Conservation (phyloP, 768 basidiomycete genomes). For the Mycena alexandri region DNA sequence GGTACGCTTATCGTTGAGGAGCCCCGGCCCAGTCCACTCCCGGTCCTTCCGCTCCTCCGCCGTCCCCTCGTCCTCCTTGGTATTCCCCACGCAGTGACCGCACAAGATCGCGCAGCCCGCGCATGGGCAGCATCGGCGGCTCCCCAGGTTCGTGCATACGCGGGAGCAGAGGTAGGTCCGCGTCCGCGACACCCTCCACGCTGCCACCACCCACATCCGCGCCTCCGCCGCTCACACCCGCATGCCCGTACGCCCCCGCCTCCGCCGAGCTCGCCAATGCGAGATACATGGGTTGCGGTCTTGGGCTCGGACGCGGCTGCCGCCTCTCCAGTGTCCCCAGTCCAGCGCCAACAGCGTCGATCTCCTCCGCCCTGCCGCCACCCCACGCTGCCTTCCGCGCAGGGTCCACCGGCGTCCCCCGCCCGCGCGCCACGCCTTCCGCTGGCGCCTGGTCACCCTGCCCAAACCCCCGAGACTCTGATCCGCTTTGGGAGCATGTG, state of each 20-base stretch:
- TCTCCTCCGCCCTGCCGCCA: constrained; percentile 4
- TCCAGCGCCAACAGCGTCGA: constrained; percentile 1
- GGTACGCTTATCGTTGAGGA: constrained; percentile 41
- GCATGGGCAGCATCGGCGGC: constrained; percentile 32
- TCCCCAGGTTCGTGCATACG: constrained; percentile 22
- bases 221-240: background rate
- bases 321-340: constrained; percentile 33
- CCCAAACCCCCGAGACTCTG: no score
- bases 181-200: constrained; percentile 2
- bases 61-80: constrained; percentile 53
- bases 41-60: no score
- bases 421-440: constrained; percentile 17
- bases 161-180: constrained; percentile 23
- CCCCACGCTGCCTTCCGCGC: constrained; percentile 27
- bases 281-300: constrained; percentile 37
- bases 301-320: constrained; percentile 29
- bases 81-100: constrained; percentile 70
- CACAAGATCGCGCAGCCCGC: constrained; percentile 29
- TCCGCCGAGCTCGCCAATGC: constrained; percentile 29
- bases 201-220: no score
- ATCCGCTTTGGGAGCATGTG: constrained; percentile 70
- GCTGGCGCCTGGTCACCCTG: no score
- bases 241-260: background rate
- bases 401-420: constrained; percentile 31
- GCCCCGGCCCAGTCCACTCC: no score